Evolutionary conservation across 2,329 filamentous ascomycete species (phyloP), one percentile per base, ranked within the genome.

Genomic region (Paracoccidioides lutzii): DNA sequence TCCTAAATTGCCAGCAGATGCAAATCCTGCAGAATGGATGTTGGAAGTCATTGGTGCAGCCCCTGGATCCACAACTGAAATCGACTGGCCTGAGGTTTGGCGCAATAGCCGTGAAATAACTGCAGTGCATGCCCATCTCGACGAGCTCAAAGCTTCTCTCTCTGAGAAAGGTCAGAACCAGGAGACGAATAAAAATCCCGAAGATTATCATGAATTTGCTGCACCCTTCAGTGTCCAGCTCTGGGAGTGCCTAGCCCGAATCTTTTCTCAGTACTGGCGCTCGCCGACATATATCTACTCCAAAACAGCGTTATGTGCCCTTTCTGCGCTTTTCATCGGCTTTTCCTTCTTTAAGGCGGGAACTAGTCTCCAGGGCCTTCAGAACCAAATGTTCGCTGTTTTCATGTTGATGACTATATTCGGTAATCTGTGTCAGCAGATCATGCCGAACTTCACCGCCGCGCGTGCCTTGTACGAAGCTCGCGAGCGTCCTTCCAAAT

Each of bases 251-350:
- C 78, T 81, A 14, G 68, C 78, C 61, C 88, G 90, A 64, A 85
- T 93, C 30, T 93, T 93, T 75, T 81, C 90, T 66, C 89, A 95
- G 69, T 93, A 91, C 78, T 95, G 90, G 89, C 86, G 90, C 58
- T 90, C 85, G 0, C 90, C 90, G 0, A 79, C 83, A 4, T 95
- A 95, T 75, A 90, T 95, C 69, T 94, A 91, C 75, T 84, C 87
- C 64, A 95, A 95, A 76, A 67, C 77, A 0, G 75, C 78, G 0
- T 82, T 94, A n/a, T 88, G 83, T 66, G 72, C 78, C 14, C 71
- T 82, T 14, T 78, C 78, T 14, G 75, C 83, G 3, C 77, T 94
- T 14, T 94, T 90, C 69, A 87, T 94, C 65, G 88, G 88, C 46
- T 89, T 91, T 71, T 84, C 85, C 59, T 90, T 94, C 73, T 88